Evolutionary conservation across 1,284 basidiomycete genomes (phyloP).

Genomic region (Xerocomus subilludens): DNA sequence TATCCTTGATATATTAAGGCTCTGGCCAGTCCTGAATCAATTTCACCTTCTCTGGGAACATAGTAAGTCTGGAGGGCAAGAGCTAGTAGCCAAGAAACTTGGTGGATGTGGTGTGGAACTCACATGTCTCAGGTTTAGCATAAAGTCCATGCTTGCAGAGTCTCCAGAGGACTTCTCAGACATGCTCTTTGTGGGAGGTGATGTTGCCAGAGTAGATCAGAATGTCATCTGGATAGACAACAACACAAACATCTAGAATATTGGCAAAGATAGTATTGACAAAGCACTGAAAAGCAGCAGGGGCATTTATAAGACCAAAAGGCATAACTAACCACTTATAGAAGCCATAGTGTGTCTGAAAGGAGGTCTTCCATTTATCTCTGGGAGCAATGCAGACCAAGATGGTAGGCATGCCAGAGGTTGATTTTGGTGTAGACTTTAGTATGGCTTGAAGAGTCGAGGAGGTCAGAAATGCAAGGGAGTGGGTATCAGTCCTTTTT

Average conservation of each 20-base stretch:
- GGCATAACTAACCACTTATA: neutral
- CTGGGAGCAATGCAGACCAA: too few relatives aligned
- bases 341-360: too few relatives aligned
- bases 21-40: slow-evolving; percentile 19
- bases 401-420: too few relatives aligned
- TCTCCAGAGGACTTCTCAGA: slow-evolving; percentile 35
- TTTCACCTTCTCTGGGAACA: slow-evolving; percentile 10
- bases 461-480: too few relatives aligned
- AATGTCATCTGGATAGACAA: too few relatives aligned
- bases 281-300: neutral
- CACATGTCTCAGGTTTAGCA: neutral
- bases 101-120: slow-evolving; percentile 1
- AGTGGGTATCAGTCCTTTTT: too few relatives aligned
- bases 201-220: too few relatives aligned
- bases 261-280: neutral
- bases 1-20: slow-evolving; percentile 29
- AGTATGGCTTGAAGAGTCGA: too few relatives aligned
- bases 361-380: too few relatives aligned
- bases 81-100: slow-evolving; percentile 48
- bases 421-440: too few relatives aligned
- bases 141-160: neutral
- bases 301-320: neutral
- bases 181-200: too few relatives aligned
- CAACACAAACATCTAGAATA: neutral
- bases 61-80: neutral